These are phyloP conservation scores for Filosporella fistucella DNA, from an alignment of 495 filamentous ascomycete species.

Conservation along the genomic window DNA sequence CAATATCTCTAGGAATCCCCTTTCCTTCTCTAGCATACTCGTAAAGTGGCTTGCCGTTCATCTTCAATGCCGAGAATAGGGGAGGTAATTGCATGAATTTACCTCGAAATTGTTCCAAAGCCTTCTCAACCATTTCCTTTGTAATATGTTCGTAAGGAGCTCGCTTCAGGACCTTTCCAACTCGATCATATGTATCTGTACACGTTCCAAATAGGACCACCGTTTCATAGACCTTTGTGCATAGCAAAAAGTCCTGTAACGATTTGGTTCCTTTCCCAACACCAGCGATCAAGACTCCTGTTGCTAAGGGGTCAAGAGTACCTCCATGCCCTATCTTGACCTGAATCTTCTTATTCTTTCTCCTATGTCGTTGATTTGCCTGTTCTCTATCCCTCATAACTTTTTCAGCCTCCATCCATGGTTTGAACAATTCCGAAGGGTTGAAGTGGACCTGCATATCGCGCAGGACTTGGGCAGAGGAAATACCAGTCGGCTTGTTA, in stretches of 20 bases:
- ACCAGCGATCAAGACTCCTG: conserved; percentile 84
- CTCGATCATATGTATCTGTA: conserved; percentile 86
- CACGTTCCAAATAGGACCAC: conserved; percentile 86
- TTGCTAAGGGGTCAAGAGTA: conserved; percentile 91
- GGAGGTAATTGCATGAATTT: conserved; percentile 89
- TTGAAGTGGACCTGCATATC: conserved; percentile 78
- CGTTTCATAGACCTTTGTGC: conserved; percentile 90
- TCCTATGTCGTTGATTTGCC: conserved; percentile 46
- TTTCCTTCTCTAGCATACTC: conserved; percentile 93
- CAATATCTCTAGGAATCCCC: conserved; percentile 76
- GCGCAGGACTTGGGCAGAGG: conserved; percentile 84
- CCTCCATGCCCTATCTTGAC: conserved; percentile 97
- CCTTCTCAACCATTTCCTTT: conserved; percentile 69
- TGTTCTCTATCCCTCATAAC: conserved; percentile 44
- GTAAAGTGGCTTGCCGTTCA: conserved; percentile 88
- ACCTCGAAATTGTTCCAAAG: conserved; percentile 71
- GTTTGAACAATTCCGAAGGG: conserved; percentile 69
- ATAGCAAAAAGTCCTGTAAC: conserved; percentile 70
- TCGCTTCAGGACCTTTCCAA: conserved; percentile 74
- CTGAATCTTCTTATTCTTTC: conserved; percentile 49
- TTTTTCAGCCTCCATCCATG: conserved; percentile 62
- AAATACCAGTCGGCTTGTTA: conserved; percentile 83
- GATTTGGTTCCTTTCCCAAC: conserved; percentile 85
- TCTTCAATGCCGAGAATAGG: conserved; percentile 83
- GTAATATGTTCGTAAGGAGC: conserved; percentile 76